Conservation (phyloP, 805 yeast species). For the Lachancea waltii region DNA sequence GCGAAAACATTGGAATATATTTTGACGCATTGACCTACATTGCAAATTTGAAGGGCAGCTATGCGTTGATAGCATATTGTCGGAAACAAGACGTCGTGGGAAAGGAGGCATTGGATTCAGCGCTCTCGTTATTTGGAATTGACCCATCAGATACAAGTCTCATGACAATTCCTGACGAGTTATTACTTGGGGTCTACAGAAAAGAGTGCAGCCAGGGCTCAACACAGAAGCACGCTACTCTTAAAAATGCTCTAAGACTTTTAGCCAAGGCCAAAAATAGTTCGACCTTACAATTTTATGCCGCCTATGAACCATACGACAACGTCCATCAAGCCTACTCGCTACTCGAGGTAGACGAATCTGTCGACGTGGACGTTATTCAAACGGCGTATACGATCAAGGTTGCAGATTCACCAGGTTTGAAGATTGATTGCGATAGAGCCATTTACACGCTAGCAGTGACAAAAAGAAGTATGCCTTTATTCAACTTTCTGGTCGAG, state of each 20-base stretch:
- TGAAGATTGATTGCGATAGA: conserved; percentile 39
- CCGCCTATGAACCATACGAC: conserved; percentile 41
- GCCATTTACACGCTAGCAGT: conserved; percentile 60
- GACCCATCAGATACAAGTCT: conserved; percentile 25
- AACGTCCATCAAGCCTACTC: conserved; percentile 46
- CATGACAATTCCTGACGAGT: conserved; percentile 22
- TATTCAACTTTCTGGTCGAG: conserved; percentile 47
- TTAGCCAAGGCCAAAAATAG: conserved; percentile 38
- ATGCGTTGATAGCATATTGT: conserved; percentile 43
- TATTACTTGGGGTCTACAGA: conserved; percentile 32
- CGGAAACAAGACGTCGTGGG: conserved; percentile 49
- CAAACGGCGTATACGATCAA: conserved; percentile 68
- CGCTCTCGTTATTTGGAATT: conserved; percentile 34
- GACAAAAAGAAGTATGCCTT: conserved; percentile 47
- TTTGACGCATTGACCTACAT: conserved; percentile 51
- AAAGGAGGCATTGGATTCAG: conserved; percentile 39
- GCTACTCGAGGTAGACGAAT: conserved; percentile 42
- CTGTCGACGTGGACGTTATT: conserved; percentile 63
- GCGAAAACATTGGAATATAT: conserved; percentile 41
- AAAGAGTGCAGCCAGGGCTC: conserved; percentile 18
- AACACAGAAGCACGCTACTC: conserved; percentile 16
- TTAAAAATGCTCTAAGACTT: conserved; percentile 37
- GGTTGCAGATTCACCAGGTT: conserved; percentile 44
- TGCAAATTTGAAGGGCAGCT: conserved; percentile 43
- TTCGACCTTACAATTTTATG: conserved; percentile 29